Evolutionary conservation across 768 basidiomycete genomes (phyloP), one percentile per base, ranked within the genome.

Genomic region (Pleurotus platypus): DNA sequence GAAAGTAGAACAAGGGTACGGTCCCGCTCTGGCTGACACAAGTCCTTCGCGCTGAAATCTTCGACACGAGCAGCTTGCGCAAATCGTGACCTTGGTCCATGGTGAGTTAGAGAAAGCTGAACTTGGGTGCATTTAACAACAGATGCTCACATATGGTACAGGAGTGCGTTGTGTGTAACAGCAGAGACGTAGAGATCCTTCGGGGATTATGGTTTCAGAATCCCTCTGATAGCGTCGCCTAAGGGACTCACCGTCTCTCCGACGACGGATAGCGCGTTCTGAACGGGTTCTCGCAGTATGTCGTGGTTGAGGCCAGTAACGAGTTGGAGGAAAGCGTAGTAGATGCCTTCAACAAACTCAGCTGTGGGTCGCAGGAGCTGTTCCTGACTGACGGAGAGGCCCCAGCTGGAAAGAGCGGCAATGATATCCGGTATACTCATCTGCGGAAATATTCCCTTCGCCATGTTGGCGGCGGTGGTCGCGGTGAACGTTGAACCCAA

Each of bases 1-100:
- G 91, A 92, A 60, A 97, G 81, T 40, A 90, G 76, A 53, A 81
- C 77, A 26, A 87, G 78, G 0, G 92, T 90, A 26, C 94, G 85
- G 42, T 86, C 81, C 24, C 83, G 73, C 6, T 91, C 87, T 1
- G 94, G 94, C 46, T 75, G 78, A 56, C 78, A 77, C 15, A 96
- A 69, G 61, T 97, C 94, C 61, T 77, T 83, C 54, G 89, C 75
- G 60, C 78, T 85, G 68, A 96, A 94, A 67, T 89, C 85, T 55
- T 87, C 81, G 39, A 91, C 82, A 63, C 85, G 78, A 4, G 92
- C 88, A 0, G 90, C 86, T 49, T 71, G 76, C 2, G 90, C 89
- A 30, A 94, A 82, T 45, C 90, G 85, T 22, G 81, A 76, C 16
- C 88, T 91, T 61, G 0, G 48, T 11, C 30, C 30, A 11, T 8